Conservation (phyloP, 352 stramenopile genomes). For the Globisporangium nodosum region DNA sequence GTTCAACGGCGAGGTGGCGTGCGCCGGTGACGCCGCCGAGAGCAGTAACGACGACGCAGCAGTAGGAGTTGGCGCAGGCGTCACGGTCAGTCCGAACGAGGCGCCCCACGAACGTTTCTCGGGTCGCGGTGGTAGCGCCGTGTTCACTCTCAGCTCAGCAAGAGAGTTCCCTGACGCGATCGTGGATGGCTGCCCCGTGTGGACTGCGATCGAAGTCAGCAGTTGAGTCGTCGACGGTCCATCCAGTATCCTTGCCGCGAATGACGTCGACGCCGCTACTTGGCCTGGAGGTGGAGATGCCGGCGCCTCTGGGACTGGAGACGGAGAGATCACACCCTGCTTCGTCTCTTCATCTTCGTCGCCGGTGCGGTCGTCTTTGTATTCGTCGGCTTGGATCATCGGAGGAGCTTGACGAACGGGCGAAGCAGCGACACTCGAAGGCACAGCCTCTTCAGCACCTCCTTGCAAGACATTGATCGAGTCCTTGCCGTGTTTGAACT, state of each 20-base stretch:
- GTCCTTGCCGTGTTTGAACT: not conserved
- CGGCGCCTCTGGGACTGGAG: not conserved
- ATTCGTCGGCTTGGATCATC: not conserved
- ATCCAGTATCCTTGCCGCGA: not conserved
- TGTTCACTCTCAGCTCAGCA: not conserved
- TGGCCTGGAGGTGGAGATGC: not conserved
- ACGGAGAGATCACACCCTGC: not conserved
- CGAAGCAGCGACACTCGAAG: not conserved
- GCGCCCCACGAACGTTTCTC: slow-evolving; percentile 8
- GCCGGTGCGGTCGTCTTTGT: not conserved
- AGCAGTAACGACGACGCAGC: not conserved
- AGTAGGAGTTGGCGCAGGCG: not conserved
- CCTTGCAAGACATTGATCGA: not conserved
- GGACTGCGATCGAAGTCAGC: not conserved
- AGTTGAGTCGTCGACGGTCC: not conserved
- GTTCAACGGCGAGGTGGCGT: slow-evolving; percentile 12
- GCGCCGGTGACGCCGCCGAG: not conserved
- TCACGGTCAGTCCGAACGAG: slow-evolving; percentile 8
- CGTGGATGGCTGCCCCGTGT: not conserved
- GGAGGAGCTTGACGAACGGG: not conserved
- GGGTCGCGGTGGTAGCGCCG: slow-evolving; percentile 1
- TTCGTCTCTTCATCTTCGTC: not conserved
- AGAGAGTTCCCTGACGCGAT: not conserved
- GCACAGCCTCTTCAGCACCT: not conserved
- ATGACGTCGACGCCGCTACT: not conserved